Base-by-base conservation (phyloP, 129 eudicot genomes). In the Flaveria trinervia region DNA sequence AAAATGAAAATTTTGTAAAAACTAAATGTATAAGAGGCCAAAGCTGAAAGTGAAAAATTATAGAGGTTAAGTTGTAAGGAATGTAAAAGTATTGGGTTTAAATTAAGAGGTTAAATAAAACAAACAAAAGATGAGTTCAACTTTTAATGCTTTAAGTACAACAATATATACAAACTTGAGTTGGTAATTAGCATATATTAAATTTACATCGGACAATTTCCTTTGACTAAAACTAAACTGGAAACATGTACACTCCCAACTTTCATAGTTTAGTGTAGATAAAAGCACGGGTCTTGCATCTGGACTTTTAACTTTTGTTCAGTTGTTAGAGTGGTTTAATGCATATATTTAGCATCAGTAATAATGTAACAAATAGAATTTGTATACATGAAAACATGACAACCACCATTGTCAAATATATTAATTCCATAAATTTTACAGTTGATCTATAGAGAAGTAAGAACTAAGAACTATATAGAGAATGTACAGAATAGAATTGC, bases 231-330 rank as follows among this genome's bases (percentile, higher is more conserved):
- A 56, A 33, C 39, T 33, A 33, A 33, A 33, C 56, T 9, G 0
- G 50, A 26, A n/a, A 28, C 11, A 75, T 7, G 41, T 18, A 45
- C 45, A 25, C 59, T 26, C 60, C 46, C 46, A 25, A 74, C 70
- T 61, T 61, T 28, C 33, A 13, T 45, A 60, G 48, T 17, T 13
- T 30, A 65, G 51, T 30, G 62, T 50, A 17, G n/a, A 22, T 64
- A 50, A 22, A 49, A 65, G 51, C 52, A 76, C 51, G 54, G 50
- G 22, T 30, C 13, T 45, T 28, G 17, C 52, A 48, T 49, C 23
- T 75, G 23, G 17, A 18, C 9, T 48, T 64, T 48, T 61, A 61
- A 23, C 30, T 46, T 62, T 75, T 22, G 46, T 62, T 75, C 79
- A 45, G 4, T 75, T 64, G 46, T 33, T 61, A 25, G 57, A 61